A percentile compares a stretch with the other conserved stretches of the same genome.
These are phyloP conservation scores for Pulicaria dysenterica DNA, from an alignment of 129 eudicot genomes.

Conservation along the genomic window DNA sequence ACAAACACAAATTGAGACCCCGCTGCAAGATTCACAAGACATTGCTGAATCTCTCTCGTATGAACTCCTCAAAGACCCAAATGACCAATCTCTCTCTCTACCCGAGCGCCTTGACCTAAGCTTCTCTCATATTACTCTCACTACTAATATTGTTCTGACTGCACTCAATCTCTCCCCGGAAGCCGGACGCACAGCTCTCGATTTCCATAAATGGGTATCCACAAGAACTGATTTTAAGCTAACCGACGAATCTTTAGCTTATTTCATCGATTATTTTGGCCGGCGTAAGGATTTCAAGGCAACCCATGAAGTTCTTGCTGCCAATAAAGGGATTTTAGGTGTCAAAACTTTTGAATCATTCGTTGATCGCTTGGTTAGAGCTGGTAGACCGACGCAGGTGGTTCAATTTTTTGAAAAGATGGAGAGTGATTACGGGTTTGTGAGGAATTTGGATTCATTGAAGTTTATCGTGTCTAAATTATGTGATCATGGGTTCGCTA, in stretches of 20 bases:
- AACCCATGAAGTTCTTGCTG: slow-evolving; percentile 54
- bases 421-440: slow-evolving; percentile 81
- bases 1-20: slow-evolving; percentile 15
- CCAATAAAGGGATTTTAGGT: slow-evolving; percentile 52
- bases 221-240: slow-evolving; percentile 47
- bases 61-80: slow-evolving; percentile 62
- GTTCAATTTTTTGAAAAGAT: slow-evolving; percentile 66
- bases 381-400: slow-evolving; percentile 68
- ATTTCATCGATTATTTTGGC: slow-evolving; percentile 74
- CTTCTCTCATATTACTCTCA: slow-evolving; percentile 55
- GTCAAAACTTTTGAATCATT: slow-evolving; percentile 42
- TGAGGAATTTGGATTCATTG: slow-evolving; percentile 52
- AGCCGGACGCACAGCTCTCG: slow-evolving; percentile 67
- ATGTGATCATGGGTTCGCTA: slow-evolving; percentile 81
- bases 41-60: slow-evolving; percentile 52
- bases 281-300: slow-evolving; percentile 89
- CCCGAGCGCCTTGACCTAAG: slow-evolving; percentile 58
- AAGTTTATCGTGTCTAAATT: slow-evolving; percentile 58
- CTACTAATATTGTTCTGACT: slow-evolving; percentile 45
- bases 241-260: slow-evolving; percentile 53
- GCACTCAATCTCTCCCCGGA: slow-evolving; percentile 63
- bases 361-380: slow-evolving; percentile 70
- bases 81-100: slow-evolving; percentile 42
- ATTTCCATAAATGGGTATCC: slow-evolving; percentile 69
- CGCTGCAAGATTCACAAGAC: slow-evolving; percentile 26